Evolutionary conservation across 2,329 filamentous ascomycete species (phyloP), one percentile per base, ranked within the genome.

Genomic region (Arthroderma sp.): DNA sequence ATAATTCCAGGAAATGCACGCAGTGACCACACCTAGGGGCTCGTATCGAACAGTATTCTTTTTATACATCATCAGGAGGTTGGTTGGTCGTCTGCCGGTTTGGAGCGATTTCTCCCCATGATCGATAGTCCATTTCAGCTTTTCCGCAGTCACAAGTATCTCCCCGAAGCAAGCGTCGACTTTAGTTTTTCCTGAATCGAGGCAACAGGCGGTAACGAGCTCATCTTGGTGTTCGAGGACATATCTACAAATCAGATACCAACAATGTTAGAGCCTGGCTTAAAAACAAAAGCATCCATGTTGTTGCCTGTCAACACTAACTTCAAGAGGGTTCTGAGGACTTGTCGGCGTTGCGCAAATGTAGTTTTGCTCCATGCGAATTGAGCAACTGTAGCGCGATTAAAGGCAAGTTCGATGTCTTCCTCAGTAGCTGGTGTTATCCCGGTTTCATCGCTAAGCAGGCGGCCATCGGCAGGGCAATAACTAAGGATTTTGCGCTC

Each of bases 1-100:
- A 61, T 87, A 96, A 69, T 98, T 98, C 91, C 91, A 98, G 59
- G 84, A 91, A 37, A 98, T 86, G 43, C 89, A 82, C 11, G 91
- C 89, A 7, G 86, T 82, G 4, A 98, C 85, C 32, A 98, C 86
- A 10, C 91, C 91, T 15, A 96, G 70, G 9, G 91, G 89, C 65
- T 98, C 88, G 64, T 94, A 98, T 41, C 76, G 70, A 29, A 98
- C 87, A 50, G 80, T 82, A 59, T 95, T 95, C 61, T 77, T 79
- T 73, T 98, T 98, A 68, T 96, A 95, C 66, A 80, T 77, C 86
- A 98, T 93, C 51, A 98, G 74, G 38, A 94, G 72, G 63, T 93
- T 95, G 1, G 87, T 94, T 4, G 88, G 86, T 43, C 91, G 74
- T 40, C 70, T 70, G 51, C 82, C 82, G 0, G 86, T 77, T 32